These are phyloP conservation scores for Phytopythium kandeliae DNA, from an alignment of 352 stramenopile species.

Conservation along the genomic window DNA sequence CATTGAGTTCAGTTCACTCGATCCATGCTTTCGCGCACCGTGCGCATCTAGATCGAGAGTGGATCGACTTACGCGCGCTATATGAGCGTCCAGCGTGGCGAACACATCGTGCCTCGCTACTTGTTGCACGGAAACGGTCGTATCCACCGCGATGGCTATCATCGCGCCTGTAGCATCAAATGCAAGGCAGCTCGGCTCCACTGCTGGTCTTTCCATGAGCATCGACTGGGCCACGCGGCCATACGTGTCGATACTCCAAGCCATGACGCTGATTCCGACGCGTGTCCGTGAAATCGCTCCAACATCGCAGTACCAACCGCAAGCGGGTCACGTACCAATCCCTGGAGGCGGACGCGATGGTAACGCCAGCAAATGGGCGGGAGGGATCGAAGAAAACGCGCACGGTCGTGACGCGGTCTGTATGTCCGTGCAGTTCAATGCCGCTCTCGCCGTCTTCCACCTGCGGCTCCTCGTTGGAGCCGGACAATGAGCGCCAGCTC, in stretches of 20 bases:
- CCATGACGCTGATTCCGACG: conserved; percentile 34
- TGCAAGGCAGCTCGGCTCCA: conserved; percentile 35
- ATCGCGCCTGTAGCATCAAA: conserved; percentile 69
- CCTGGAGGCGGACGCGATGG: conserved; percentile 53
- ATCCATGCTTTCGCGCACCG: neutral
- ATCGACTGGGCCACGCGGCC: conserved; percentile 23
- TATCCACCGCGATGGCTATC: conserved; percentile 40
- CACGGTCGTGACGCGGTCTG: conserved; percentile 34
- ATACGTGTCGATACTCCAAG: conserved; percentile 43
- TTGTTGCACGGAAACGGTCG: conserved; percentile 50
- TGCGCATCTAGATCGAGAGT: neutral
- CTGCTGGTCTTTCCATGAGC: conserved; percentile 31
- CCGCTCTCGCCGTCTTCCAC: conserved; percentile 17
- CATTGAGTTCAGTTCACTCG: neutral
- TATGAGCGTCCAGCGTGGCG: conserved; percentile 64
- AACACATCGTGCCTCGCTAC: conserved; percentile 48
- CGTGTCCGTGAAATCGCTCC: neutral
- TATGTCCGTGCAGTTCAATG: conserved; percentile 49
- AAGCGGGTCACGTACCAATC: conserved; percentile 33
- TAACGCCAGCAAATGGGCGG: conserved; percentile 8
- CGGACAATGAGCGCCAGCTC: conserved; percentile 6
- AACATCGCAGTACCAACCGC: neutral
- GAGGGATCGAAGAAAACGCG: conserved; percentile 16
- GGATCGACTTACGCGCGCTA: conserved; percentile 29
- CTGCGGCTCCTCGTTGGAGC: conserved; percentile 13